Conservation (phyloP, 78 protist genomes). For the Paratrimastix pyriformis region DNA sequence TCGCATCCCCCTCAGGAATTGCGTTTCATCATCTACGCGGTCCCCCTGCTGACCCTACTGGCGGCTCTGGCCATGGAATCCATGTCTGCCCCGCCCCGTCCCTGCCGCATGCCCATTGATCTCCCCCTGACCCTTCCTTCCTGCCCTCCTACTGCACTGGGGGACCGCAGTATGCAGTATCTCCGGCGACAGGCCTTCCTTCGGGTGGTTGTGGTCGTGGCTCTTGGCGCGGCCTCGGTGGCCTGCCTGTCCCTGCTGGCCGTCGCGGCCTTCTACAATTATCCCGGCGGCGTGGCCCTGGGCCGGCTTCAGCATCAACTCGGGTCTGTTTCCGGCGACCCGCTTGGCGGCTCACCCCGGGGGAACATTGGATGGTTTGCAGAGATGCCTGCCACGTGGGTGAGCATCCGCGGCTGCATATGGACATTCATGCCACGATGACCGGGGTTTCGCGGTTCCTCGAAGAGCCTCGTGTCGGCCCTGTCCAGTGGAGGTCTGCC, state of each 20-base stretch:
- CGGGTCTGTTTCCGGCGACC: no score
- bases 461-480: background rate
- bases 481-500: no score
- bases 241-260: background rate
- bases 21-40: constrained; percentile 63
- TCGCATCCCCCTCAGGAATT: no score
- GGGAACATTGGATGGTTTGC: background rate
- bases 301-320: no score
- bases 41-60: constrained; percentile 53
- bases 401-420: background rate
- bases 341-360: no score
- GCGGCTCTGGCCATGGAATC: no score
- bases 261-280: background rate
- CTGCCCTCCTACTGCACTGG: background rate
- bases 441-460: background rate
- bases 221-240: background rate
- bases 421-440: background rate
- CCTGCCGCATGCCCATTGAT: no score
- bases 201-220: background rate
- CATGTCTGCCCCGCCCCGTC: no score
- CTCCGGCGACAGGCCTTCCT: background rate
- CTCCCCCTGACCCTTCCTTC: no score
- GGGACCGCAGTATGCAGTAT: background rate
- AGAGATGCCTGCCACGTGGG: background rate
- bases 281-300: background rate